Base-by-base conservation (phyloP, 192 early-diverging fungal genomes). In the Umbelopsis sp. region DNA sequence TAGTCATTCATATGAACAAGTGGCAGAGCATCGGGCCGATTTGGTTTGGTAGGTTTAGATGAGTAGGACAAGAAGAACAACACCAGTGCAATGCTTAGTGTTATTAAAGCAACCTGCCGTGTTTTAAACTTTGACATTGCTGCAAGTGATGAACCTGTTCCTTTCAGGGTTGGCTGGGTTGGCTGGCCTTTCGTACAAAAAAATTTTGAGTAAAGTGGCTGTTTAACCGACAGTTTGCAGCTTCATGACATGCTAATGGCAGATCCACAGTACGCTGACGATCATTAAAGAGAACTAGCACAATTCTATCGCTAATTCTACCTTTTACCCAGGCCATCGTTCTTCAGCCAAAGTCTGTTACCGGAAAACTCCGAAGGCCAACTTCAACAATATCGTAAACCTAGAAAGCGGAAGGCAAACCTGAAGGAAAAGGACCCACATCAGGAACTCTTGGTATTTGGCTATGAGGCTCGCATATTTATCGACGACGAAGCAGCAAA, bases 401-500 rank as follows among this genome's bases (percentile, higher is more conserved):
- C 29, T 26, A 26, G 26, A 34, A 62, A 62, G 56, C 56, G 56
- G 56, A 62, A 62, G 17, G 29, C 29, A 14, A 62, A 62, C 7
- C 9, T 14, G 16, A 12, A 11, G n/a, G 16, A 7, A 16, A 62
- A 16, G 1, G 29, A 62, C 26, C 26, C 17, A 32, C 29, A 29
- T 1, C 29, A 36, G 51, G 85, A 88, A 6, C 26, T 85, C 14
- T 65, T 87, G 1, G 77, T 78, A 14, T 88, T 85, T 71, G 86
- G 86, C 5, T 88, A 88, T 62, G 77, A 81, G 62, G 78, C 80
- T 22, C 71, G 71, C 17, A 26, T 86, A 36, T 88, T 84, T 62
- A 70, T 71, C 44, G 72, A 88, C 52, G 54, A 88, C 41, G 50
- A 36, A 26, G 45, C 45, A 36, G 83, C 86, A 0, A 51, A 66